Conservation (phyloP, 2,329 filamentous ascomycete genomes). For the Grosmannia serpens region DNA sequence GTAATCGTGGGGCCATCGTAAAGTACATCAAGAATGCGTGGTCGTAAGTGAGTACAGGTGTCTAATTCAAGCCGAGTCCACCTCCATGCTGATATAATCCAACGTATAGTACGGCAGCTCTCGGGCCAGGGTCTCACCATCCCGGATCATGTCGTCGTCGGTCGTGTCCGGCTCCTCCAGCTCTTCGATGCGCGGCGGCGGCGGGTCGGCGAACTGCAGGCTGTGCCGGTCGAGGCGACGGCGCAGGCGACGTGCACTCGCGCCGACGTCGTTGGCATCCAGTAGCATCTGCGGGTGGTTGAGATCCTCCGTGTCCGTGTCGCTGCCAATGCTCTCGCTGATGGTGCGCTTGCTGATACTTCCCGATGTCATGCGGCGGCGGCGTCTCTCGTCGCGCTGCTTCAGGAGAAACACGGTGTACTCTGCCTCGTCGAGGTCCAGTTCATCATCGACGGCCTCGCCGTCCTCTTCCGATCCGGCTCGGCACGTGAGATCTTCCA, state of each 20-base stretch:
- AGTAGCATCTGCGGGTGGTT: slow-evolving; percentile 21
- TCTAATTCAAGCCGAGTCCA: slow-evolving; percentile 22
- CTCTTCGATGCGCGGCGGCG: slow-evolving; percentile 39
- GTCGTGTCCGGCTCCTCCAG: slow-evolving; percentile 39
- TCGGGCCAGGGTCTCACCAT: slow-evolving; percentile 30
- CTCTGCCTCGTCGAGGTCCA: slow-evolving; percentile 26
- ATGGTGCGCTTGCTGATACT: slow-evolving; percentile 44
- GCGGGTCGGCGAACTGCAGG: slow-evolving; percentile 38
- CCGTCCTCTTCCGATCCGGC: slow-evolving; percentile 16
- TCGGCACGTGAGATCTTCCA: slow-evolving; percentile 34
- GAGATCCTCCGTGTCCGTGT: slow-evolving; percentile 31
- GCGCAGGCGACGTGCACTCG: slow-evolving; percentile 35
- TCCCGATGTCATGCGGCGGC: slow-evolving; percentile 36
- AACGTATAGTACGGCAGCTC: slow-evolving; percentile 39
- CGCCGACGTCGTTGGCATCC: slow-evolving; percentile 29
- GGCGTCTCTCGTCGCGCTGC: slow-evolving; percentile 31
- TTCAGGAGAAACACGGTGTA: slow-evolving; percentile 23
- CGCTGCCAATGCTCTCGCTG: slow-evolving; percentile 37
- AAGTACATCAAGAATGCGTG: neutral
- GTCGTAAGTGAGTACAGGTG: neutral
- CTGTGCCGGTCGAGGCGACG: slow-evolving; percentile 34
- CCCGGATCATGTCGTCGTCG: slow-evolving; percentile 14
- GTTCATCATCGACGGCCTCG: slow-evolving; percentile 9
- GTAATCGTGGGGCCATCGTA: neutral
- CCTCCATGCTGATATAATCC: slow-evolving; percentile 41